Evolutionary conservation across 306 rosid genomes (phyloP).

Genomic region (Abrus pulchellus): DNA sequence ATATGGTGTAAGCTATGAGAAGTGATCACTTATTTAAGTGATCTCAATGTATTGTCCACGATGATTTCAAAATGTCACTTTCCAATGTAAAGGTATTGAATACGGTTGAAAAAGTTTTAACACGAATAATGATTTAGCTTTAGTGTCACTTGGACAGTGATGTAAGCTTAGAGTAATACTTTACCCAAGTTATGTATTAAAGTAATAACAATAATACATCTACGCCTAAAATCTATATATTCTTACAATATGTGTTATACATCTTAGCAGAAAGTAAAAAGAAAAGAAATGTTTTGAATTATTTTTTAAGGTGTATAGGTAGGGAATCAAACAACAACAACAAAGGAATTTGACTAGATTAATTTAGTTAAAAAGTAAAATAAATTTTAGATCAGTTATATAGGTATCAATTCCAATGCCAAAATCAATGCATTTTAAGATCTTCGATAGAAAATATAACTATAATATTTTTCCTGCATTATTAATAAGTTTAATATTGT

Average conservation of each 20-base stretch:
- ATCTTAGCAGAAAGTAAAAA: not conserved
- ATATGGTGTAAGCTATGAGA: no score
- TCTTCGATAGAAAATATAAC: no score
- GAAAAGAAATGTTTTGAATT: not conserved
- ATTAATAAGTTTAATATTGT: not conserved
- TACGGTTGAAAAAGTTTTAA: not conserved
- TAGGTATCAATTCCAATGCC: no score
- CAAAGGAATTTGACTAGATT: not conserved
- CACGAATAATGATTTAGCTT: slow-evolving; percentile 7
- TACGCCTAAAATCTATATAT: not conserved
- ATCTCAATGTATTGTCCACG: not conserved
- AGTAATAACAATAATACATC: not conserved
- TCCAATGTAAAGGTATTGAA: slow-evolving; percentile 21
- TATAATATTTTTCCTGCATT: not conserved
- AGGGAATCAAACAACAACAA: no score
- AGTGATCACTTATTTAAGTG: not conserved
- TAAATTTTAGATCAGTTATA: no score
- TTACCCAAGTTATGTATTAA: not conserved
- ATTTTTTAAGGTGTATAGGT: no score
- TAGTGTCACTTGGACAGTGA: slow-evolving; percentile 14
- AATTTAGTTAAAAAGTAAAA: not conserved
- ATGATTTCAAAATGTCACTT: slow-evolving; percentile 23
- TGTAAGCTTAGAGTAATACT: not conserved
- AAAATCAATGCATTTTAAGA: no score
- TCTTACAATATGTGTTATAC: not conserved